Evolutionary conservation across 345 rosid species (phyloP).

Genomic region (Moringa oleifera): DNA sequence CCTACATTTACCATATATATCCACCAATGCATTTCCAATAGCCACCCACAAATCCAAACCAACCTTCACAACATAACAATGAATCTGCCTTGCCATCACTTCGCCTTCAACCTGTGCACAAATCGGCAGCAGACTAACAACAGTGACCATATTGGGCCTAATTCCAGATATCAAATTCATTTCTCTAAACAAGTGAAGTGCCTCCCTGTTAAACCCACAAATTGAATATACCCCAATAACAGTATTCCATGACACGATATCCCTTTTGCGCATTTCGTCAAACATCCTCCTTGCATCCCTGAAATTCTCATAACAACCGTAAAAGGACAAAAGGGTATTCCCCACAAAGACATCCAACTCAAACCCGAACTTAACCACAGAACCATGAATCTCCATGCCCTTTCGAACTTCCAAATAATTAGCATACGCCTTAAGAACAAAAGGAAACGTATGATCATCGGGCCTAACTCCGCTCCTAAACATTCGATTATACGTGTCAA

Average conservation of each 20-base stretch:
- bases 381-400: conserved; percentile 60
- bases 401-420: conserved; percentile 30
- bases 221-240: conserved; percentile 28
- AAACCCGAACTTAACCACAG: conserved; percentile 43
- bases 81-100: conserved; percentile 30
- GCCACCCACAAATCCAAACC: conserved; percentile 34
- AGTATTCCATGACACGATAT: conserved; percentile 41
- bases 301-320: conserved; percentile 26
- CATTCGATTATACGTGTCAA: conserved; percentile 35
- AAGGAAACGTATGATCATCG: conserved; percentile 48
- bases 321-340: conserved; percentile 36
- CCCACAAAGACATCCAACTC: conserved; percentile 33
- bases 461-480: conserved; percentile 32
- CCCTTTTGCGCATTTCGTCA: conserved; percentile 48
- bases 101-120: conserved; percentile 32
- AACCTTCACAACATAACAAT: conserved; percentile 29
- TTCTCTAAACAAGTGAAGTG: conserved; percentile 23
- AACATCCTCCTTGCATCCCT: conserved; percentile 25
- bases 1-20: conserved; percentile 47
- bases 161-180: conserved; percentile 27
- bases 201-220: conserved; percentile 26
- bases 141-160: conserved; percentile 33
- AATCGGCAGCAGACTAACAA: conserved; percentile 37
- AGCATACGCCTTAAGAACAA: conserved; percentile 38
- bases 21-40: conserved; percentile 42